Evolutionary conservation across 768 basidiomycete species (phyloP), one percentile per base, ranked within the genome.

Genomic region (Termitomyces sp.): DNA sequence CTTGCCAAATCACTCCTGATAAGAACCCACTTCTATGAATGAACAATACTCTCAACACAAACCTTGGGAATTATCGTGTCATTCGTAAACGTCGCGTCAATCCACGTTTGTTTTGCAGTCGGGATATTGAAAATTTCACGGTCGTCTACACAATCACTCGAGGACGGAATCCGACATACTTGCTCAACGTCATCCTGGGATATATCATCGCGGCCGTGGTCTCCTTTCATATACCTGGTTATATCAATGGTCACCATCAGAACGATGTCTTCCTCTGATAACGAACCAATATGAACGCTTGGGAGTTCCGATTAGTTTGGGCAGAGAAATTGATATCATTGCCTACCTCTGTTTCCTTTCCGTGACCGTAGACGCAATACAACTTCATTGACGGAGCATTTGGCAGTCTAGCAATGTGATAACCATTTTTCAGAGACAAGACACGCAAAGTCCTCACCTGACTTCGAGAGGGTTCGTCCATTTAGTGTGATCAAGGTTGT

Each of bases 391-490:
- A 89, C 1, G 96, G 95, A 0, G 97, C 97, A 47, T 85, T 72
- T 1, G 96, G 96, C 18, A 99, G 76, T 62, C 91, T 92, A 55
- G 9, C 44, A 48, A 37, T n/a, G 56, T 33, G 24, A 36, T 3
- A 26, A 39, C 50, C 36, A 44, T 43, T 24, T 0, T 36, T 56
- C 14, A 20, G 16, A 48, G 42, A 55, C 39, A 18, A 22, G 22
- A 56, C 68, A 27, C 24, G 18, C 27, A 34, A 10, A 12, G 8
- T 26, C 51, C 51, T 26, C 62, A 88, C 89, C 86, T 82, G 20
- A 87, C 78, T 72, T 95, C 92, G 22, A 94, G 76, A 12, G 95
- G 94, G 70, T 98, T 98, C 10, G 88, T 81, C 96, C 96, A 99
- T 74, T 95, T 96, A 14, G 75, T 82, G 66, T 82, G 85, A 69